Evolutionary conservation across 2,329 filamentous ascomycete genomes (phyloP).

Genomic region (Ceratocystis alfenasii): DNA sequence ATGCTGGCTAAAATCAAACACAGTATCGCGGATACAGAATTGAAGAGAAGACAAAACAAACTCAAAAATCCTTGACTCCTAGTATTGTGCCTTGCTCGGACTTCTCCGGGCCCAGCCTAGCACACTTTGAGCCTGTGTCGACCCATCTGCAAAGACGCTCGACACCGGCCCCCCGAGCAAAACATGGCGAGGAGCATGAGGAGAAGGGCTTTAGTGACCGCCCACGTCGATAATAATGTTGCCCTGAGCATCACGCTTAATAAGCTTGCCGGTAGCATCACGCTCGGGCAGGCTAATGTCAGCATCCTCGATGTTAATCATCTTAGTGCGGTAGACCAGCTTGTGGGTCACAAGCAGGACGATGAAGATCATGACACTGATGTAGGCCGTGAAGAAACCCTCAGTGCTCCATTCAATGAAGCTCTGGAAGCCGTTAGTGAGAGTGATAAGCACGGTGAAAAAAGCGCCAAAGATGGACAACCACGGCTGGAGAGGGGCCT

Average conservation of each 20-base stretch:
- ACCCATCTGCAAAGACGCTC: neutral
- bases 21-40: slow-evolving; percentile 8
- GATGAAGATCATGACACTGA: slow-evolving; percentile 52
- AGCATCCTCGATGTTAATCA: slow-evolving; percentile 31
- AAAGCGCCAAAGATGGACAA: slow-evolving; percentile 54
- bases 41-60: neutral
- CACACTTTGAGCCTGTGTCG: neutral
- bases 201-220: neutral
- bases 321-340: slow-evolving; percentile 33
- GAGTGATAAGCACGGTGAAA: slow-evolving; percentile 50
- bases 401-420: slow-evolving; percentile 52
- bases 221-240: neutral
- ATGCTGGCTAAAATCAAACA: slow-evolving; percentile 11
- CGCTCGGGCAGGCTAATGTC: slow-evolving; percentile 26
- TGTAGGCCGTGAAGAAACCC: slow-evolving; percentile 52
- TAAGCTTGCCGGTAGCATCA: slow-evolving; percentile 8
- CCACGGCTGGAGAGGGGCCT: slow-evolving; percentile 50
- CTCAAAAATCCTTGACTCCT: neutral
- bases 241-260: neutral
- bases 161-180: neutral
- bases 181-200: too few relatives aligned
- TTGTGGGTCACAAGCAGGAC: slow-evolving; percentile 52
- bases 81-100: slow-evolving; percentile 1
- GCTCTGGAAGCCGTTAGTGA: slow-evolving; percentile 58
- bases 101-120: neutral